Percentiles rank a stretch among this genome's conserved stretches.
phyloP scores from a whole-genome alignment of 768 basidiomycete species.

The Phanerodontia chrysosporium region DNA sequence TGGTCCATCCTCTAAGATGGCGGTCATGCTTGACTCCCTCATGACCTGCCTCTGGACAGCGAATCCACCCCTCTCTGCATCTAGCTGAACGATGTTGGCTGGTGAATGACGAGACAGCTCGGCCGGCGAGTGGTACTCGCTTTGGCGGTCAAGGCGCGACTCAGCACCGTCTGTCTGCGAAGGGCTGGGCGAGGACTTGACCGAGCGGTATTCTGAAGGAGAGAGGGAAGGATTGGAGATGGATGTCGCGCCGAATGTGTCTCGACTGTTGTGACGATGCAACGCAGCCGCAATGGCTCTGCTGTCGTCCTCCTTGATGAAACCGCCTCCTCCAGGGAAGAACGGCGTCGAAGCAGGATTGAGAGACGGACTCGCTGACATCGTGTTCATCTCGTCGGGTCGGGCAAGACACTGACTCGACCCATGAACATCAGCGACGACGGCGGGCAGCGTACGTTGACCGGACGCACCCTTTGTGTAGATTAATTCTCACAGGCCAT shows the following conservation, averaged over 20 bases:
- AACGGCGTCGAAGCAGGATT: slow-evolving; percentile 84
- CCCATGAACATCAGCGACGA: neutral
- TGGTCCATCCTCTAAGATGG: slow-evolving; percentile 47
- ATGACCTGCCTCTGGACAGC: slow-evolving; percentile 23
- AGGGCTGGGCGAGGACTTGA: slow-evolving; percentile 69
- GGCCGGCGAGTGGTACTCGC: slow-evolving; percentile 16
- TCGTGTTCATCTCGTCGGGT: slow-evolving; percentile 32
- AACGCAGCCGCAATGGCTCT: slow-evolving; percentile 38
- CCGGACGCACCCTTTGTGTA: neutral
- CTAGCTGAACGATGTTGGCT: slow-evolving; percentile 37
- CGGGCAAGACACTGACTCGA: neutral
- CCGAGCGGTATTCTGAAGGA: slow-evolving; percentile 61
- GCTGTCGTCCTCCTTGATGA: slow-evolving; percentile 49
- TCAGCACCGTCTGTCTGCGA: slow-evolving; percentile 35
- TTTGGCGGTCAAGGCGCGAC: slow-evolving; percentile 23
- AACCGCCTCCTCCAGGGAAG: slow-evolving; percentile 67
- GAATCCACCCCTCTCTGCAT: slow-evolving; percentile 41
- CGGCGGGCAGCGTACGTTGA: neutral
- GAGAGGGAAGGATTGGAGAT: slow-evolving; percentile 53
- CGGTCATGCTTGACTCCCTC: slow-evolving; percentile 48
- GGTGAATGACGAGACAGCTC: slow-evolving; percentile 46
- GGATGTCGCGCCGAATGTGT: slow-evolving; percentile 38
- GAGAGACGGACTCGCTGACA: slow-evolving; percentile 73
- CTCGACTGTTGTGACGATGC: slow-evolving; percentile 42
- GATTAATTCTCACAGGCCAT: slow-evolving; percentile 20